Evolutionary conservation across 306 rosid genomes (phyloP), one percentile per base, ranked within the genome.

Genomic region (Rubus idaeus): DNA sequence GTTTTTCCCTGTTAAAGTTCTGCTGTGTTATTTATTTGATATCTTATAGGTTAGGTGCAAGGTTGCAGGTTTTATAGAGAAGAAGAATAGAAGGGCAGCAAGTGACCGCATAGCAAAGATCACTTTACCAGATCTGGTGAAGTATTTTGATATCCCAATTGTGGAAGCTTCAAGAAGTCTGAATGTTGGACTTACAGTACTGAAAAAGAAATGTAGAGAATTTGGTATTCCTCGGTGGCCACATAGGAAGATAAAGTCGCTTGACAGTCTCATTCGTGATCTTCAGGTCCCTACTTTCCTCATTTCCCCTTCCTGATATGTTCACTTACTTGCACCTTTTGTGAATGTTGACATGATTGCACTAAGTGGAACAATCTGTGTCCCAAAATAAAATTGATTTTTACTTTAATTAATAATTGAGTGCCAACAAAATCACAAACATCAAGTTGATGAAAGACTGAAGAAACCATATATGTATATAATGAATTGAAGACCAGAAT

Each of bases 221-320:
- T 87, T 90, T 13, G 97, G 98, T 45, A 94, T 94, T 78, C 91
- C 91, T 44, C 94, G 98, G 71, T 94, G 98, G 96, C 98, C 97
- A 52, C 98, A 94, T 81, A 87, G 98, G 84, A 94, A 94, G 84
- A 90, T 94, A 73, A 94, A 90, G 86, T 94, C 98, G 13, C 93
- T 94, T 16, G 97, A 90, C 76, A 65, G 88, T 85, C 97, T 94
- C 88, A 94, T 93, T 71, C 90, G 80, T 57, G 93, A 87, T 86
- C 97, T 94, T 77, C 94, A 94, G 97, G 98, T 91, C 73, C 52
- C n/a, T n/a, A n/a, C n/a, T 82, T 30, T 77, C 82, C 77, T 78
- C 76, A 57, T 8, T 60, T 66, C 21, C 13, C 68, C 70, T 57
- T 78, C 53, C 63, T 75, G 45, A 35, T 30, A 23, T 69, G 53